A percentile compares a stretch with the other conserved stretches of the same genome.
phyloP scores from a whole-genome alignment of 352 stramenopile species.

The Pythium insidiosum region DNA sequence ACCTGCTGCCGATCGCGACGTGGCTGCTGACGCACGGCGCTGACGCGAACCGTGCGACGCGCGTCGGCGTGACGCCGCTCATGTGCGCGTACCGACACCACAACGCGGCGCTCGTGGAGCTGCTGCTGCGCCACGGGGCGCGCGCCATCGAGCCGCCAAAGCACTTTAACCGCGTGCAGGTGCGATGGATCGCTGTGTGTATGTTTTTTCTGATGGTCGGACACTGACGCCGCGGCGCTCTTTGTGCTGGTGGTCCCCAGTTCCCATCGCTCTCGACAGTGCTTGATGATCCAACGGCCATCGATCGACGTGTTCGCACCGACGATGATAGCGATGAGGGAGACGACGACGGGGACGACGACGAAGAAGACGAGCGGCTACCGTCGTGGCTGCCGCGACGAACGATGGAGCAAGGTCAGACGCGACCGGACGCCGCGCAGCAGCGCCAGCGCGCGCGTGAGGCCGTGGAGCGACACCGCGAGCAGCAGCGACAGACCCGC shows the following conservation, averaged over 20 bases:
- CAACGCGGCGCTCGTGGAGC: slow-evolving; percentile 26
- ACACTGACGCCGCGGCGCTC: too few relatives aligned
- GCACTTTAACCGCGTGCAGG: slow-evolving; percentile 30
- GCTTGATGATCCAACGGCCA: background rate
- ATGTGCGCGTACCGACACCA: slow-evolving; percentile 50
- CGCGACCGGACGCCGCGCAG: background rate
- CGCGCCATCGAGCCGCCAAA: slow-evolving; percentile 20
- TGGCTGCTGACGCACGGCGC: slow-evolving; percentile 50
- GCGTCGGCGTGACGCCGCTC: slow-evolving; percentile 43
- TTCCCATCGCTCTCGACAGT: too few relatives aligned
- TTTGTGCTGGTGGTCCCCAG: too few relatives aligned
- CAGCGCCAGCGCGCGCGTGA: background rate
- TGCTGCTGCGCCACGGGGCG: slow-evolving; percentile 42
- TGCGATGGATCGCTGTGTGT: slow-evolving; percentile 1
- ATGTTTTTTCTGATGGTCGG: too few relatives aligned
- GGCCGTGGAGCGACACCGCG: slow-evolving; percentile 14
- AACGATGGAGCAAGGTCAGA: background rate
- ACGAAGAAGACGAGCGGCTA: background rate
- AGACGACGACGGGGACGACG: background rate
- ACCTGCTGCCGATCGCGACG: slow-evolving; percentile 22
- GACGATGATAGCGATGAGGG: slow-evolving; percentile 1
- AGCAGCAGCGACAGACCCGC: slow-evolving; percentile 21
- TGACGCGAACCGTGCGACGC: slow-evolving; percentile 42
- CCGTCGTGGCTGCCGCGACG: background rate
- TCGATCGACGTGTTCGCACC: slow-evolving; percentile 1